Percentiles rank a stretch among this genome's conserved stretches.
Conservation (phyloP, 805 yeast species). For the Ogataea paraovalis region DNA sequence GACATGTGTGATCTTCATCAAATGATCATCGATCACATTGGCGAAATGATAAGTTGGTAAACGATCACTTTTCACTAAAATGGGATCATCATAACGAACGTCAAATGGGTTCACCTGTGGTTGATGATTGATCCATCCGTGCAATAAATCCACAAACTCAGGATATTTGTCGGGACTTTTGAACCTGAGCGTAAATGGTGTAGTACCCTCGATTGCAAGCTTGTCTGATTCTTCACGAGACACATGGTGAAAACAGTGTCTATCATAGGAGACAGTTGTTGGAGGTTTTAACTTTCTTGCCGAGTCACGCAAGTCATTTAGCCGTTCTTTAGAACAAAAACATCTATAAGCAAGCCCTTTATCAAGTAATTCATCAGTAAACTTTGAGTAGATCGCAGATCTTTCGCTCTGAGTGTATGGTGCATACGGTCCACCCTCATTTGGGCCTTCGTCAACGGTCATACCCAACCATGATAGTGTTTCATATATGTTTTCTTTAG, state of each 20-base stretch:
- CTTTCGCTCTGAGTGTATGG: conserved; percentile 90
- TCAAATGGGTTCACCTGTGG: conserved; percentile 72
- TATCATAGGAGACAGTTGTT: conserved; percentile 86
- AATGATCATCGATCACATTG: conserved; percentile 89
- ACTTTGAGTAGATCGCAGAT: conserved; percentile 54
- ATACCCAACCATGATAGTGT: conserved; percentile 77
- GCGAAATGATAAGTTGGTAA: conserved; percentile 97
- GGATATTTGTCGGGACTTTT: conserved; percentile 73
- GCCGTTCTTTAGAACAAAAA: conserved; percentile 76
- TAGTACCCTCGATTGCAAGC: conserved; percentile 32
- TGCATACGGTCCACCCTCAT: conserved; percentile 67
- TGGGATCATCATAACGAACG: conserved; percentile 83
- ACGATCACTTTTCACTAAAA: conserved; percentile 87
- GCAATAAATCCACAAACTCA: conserved; percentile 65
- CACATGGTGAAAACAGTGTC: conserved; percentile 58
- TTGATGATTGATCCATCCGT: conserved; percentile 72
- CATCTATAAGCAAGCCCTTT: conserved; percentile 81
- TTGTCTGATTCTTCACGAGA: conserved; percentile 37
- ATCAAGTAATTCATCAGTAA: conserved; percentile 53
- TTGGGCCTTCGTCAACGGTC: conserved; percentile 81
- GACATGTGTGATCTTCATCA: conserved; percentile 91
- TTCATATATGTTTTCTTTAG: conserved; percentile 76
- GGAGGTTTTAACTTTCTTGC: conserved; percentile 81
- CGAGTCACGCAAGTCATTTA: conserved; percentile 61
- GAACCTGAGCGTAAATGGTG: conserved; percentile 60